Percentiles rank a stretch among this genome's conserved stretches.
These are phyloP conservation scores for Ophiocordyceps camponoti-floridani DNA, from an alignment of 2,329 filamentous ascomycete species.

Conservation along the genomic window DNA sequence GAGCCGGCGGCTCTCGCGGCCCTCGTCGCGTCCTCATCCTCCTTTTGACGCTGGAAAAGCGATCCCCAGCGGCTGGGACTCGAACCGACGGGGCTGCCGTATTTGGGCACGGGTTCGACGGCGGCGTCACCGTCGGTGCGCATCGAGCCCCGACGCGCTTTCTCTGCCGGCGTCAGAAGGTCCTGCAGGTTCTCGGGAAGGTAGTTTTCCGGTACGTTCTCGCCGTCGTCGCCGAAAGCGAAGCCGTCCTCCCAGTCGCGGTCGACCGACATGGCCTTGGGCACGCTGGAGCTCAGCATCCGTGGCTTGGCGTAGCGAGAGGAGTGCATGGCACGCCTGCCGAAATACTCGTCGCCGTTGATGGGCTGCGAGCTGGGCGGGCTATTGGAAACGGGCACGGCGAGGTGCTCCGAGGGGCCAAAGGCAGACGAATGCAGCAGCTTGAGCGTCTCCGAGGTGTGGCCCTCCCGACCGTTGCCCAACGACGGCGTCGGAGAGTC, in stretches of 20 bases:
- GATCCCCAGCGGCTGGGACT: conserved; percentile 45
- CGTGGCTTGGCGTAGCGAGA: conserved; percentile 50
- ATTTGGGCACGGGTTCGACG: conserved; percentile 33
- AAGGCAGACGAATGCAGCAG: conserved; percentile 49
- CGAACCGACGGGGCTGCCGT: conserved; percentile 40
- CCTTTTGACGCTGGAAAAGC: conserved; percentile 40
- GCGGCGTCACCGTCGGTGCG: conserved; percentile 34
- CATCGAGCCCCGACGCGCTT: conserved; percentile 43
- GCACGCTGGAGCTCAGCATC: conserved; percentile 50
- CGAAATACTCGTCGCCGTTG: conserved; percentile 40
- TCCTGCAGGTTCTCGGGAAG: conserved; percentile 56
- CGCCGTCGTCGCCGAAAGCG: conserved; percentile 63
- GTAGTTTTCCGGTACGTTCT: conserved; percentile 31
- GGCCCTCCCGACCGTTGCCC: conserved; percentile 38
- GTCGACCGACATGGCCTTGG: conserved; percentile 43
- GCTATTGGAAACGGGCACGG: conserved; percentile 26
- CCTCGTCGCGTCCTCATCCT: conserved; percentile 31
- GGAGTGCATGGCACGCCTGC: conserved; percentile 55
- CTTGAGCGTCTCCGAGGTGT: conserved; percentile 46
- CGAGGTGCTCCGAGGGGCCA: conserved; percentile 47
- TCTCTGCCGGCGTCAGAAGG: conserved; percentile 48
- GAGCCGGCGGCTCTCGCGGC: conserved; percentile 22
- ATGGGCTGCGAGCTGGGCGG: conserved; percentile 34
- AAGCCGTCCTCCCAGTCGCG: conserved; percentile 51
- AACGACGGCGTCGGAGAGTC: conserved; percentile 70